Base-by-base conservation (phyloP, 805 yeast species). In the Scheffersomyces stipitis region DNA sequence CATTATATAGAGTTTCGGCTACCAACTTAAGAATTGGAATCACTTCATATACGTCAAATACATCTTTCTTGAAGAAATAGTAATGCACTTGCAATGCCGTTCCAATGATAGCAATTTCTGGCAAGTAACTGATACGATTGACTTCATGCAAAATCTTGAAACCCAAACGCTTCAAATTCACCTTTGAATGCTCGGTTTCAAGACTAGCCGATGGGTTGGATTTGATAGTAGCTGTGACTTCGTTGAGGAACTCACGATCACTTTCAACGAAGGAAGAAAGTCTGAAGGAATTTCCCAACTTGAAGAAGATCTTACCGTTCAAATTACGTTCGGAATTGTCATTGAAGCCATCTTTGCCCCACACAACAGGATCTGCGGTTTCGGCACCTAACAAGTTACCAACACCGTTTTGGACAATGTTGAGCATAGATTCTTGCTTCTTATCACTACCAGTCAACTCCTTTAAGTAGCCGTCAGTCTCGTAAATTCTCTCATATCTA, bases 401-500 rank as follows among this genome's bases (percentile, higher is more conserved):
- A 5, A 64, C 40, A 10, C 73, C 75, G 37, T 59, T 66, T 5
- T 54, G 49, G 18, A 68, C 35, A 18, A 69, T 69, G 32, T 51
- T 64, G 31, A 54, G 36, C 28, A 76, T 65, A 38, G 73, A 69
- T 53, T 78, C 84, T 42, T 71, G 73, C 38, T 66, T 67, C 56
- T 78, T 78, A 50, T 78, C 83, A 32, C 65, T 63, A 16, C 84
- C 84, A 31, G 75, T 63, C 33, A 79, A 62, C 51, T 79, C 84
- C 29, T 70, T 68, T 18, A 78, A 71, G 48, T 77, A 79, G 2
- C 78, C 73, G 43, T 69, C 74, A 4, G 71, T 57, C 51, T 79
- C 85, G 34, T 77, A 75, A 7, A 78, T 76, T 40, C 80, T 66
- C 54, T 79, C 85, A 46, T 80, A 79, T 40, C 76, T 78, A 16